These are phyloP conservation scores for Colletotrichum sp. DNA, from an alignment of 2,329 filamentous ascomycete genomes.

Conservation along the genomic window DNA sequence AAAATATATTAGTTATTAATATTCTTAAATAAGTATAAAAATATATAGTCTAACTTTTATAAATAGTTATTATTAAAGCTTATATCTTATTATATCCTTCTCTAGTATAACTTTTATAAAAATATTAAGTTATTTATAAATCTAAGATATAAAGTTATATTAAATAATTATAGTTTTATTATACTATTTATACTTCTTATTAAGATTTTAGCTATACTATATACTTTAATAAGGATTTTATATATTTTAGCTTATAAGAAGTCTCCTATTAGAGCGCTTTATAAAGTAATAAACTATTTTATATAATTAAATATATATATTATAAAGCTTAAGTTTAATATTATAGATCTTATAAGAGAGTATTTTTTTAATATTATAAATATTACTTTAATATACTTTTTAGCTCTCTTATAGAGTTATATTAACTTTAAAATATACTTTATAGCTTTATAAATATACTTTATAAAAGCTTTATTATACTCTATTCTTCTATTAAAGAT, in stretches of 20 bases:
- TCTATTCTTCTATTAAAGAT: neutral
- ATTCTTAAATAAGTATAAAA: neutral
- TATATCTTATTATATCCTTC: neutral
- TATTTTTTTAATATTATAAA: neutral
- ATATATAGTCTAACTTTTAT: neutral
- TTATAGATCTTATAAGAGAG: neutral
- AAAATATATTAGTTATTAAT: neutral
- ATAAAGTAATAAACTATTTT: neutral
- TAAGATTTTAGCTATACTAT: neutral
- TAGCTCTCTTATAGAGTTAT: neutral
- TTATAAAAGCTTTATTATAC: neutral
- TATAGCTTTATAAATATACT: neutral
- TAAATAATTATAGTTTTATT: neutral
- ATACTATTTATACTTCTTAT: neutral
- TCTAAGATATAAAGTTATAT: neutral
- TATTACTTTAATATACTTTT: neutral
- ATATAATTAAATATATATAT: neutral
- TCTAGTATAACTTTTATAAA: neutral
- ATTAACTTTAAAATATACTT: fast-evolving
- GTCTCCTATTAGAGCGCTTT: fast-evolving
- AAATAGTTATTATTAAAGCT: neutral
- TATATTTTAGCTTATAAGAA: neutral
- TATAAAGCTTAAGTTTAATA: neutral
- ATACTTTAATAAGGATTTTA: neutral
- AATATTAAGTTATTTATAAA: neutral